Evolutionary conservation across 169 alveolate species (phyloP), one percentile per base, ranked within the genome.

Genomic region (Cryptosporidium sp.): DNA sequence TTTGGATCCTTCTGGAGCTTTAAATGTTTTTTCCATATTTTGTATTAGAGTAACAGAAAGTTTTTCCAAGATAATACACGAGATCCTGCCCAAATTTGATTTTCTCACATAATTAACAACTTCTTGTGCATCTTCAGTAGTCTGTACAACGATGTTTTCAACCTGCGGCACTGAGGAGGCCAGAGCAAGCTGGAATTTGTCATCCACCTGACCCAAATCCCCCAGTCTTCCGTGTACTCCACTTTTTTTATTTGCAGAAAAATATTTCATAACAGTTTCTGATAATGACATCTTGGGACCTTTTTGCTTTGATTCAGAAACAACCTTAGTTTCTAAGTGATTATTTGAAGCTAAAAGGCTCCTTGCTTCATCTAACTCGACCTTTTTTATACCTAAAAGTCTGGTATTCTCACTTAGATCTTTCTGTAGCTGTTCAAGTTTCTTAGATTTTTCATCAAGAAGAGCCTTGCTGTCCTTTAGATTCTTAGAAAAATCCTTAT

Each of bases 151-250:
- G 29, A 96, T 92, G 86, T 85, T 85, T 87, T 97, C 99, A n/a
- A 97, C 87, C 37, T 93, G 93, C 3, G 93, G 73, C 31, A 94
- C 94, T 44, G 97, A 94, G 21, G 97, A 95, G 42, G 96, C 87
- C 35, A 97, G 92, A 1, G 99, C 98, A 29, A 94, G 62, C 80
- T 97, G 98, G 91, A 94, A 97, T 89, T 94, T 91, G 53, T 92
- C 91, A 67, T 96, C 96, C 21, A 97, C 95, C 29, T 92, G 85
- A 12, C 98, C 98, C 69, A 97, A 93, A 91, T 97, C 99, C 0
- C 98, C 98, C n/a, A 97, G 92, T 48, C 97, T 85, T 0, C 99
- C 99, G 75, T 93, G 92, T 21, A 97, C 92, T 35, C 98, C 97
- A 67, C 84, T 91, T 60, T 80, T 80, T 44, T 80, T 80, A 8